Evolutionary conservation across 108 stramenopile genomes (phyloP).

Genomic region (Nitzschia inconspicua): DNA sequence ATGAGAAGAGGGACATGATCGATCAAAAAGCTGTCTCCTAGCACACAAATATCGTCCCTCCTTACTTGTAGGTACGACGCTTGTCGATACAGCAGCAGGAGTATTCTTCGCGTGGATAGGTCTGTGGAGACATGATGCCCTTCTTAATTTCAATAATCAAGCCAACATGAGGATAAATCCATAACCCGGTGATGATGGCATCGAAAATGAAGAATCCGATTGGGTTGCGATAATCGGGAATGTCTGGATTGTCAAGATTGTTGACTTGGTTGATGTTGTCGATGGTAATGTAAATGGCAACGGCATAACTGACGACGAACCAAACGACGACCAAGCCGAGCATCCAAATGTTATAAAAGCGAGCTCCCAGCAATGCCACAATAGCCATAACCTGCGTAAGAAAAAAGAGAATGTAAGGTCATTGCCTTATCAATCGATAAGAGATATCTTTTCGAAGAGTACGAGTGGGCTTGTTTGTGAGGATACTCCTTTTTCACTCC

Average conservation of each 20-base stretch:
- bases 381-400: neutral
- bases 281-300: neutral
- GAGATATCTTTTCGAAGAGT: no score
- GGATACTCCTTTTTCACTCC: no score
- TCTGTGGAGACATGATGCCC: neutral
- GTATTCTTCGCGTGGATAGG: constrained; percentile 4
- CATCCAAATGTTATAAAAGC: constrained; percentile 15
- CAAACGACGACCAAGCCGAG: constrained; percentile 1
- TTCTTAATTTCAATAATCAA: neutral
- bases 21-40: no score
- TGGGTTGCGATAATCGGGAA: no score
- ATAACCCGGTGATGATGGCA: neutral
- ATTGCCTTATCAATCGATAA: no score
- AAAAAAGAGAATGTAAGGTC: constrained; percentile 1
- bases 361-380: constrained; percentile 22
- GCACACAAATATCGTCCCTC: no score
- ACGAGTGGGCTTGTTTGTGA: no score
- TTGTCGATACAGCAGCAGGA: no score
- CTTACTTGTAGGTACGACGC: no score
- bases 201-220: neutral
- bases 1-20: no score
- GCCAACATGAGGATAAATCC: constrained; percentile 1
- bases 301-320: neutral
- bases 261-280: neutral
- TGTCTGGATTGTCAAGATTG: neutral